A percentile compares a stretch with the other conserved stretches of the same genome.
phyloP scores from a whole-genome alignment of 257 asterid species.

The Cynanchum wilfordii region DNA sequence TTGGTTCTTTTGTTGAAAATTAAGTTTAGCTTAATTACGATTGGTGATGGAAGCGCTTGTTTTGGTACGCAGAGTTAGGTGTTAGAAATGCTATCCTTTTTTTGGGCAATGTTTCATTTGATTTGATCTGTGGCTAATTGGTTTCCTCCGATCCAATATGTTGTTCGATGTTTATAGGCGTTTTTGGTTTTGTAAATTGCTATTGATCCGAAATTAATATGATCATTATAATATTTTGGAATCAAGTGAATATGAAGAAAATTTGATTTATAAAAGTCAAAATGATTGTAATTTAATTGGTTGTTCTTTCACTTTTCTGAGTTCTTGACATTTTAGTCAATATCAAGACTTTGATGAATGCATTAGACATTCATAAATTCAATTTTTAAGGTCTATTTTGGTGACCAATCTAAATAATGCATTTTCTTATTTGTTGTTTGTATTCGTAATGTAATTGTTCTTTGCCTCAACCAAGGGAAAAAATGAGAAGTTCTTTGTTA shows the following conservation, averaged over 20 bases:
- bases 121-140: background rate
- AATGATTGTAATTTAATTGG: too few species aligned
- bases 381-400: background rate
- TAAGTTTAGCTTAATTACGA: background rate
- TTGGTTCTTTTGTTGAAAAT: background rate
- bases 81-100: background rate
- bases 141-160: background rate
- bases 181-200: background rate
- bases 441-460: background rate
- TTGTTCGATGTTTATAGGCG: background rate
- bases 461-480: background rate
- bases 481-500: background rate
- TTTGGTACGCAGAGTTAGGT: background rate
- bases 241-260: background rate
- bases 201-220: constrained; percentile 5
- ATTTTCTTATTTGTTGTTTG: background rate
- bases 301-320: background rate
- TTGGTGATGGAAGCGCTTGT: background rate
- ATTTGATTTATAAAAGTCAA: background rate
- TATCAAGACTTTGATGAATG: constrained; percentile 3
- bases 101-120: background rate
- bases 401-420: background rate
- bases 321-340: background rate
- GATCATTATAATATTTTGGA: background rate
- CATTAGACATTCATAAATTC: background rate